A percentile compares a stretch with the other conserved stretches of the same genome.
Conservation (phyloP, 805 yeast species). For the Saccharomyces eubayanus region DNA sequence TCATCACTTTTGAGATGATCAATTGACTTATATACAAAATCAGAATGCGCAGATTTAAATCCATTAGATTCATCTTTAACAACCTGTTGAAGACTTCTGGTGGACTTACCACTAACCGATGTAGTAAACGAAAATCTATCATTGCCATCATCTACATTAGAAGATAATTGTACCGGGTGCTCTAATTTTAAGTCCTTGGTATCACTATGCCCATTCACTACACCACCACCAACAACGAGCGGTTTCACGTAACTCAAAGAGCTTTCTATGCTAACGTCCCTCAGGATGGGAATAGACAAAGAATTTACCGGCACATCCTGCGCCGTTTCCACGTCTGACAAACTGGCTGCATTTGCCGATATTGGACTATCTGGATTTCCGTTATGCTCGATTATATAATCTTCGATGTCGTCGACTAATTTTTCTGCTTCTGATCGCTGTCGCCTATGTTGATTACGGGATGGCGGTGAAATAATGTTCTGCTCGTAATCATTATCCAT, state of each 20-base stretch:
- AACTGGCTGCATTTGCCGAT: not conserved
- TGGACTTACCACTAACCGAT: conserved; percentile 13
- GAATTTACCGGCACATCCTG: conserved; percentile 1
- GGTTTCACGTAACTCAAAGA: not conserved
- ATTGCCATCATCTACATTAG: conserved; percentile 5
- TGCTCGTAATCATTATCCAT: not conserved
- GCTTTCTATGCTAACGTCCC: not conserved
- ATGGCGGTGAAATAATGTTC: not conserved
- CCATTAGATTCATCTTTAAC: conserved; percentile 9
- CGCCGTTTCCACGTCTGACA: not conserved
- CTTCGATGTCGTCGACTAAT: conserved; percentile 28
- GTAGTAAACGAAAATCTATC: conserved; percentile 17
- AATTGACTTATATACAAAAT: not conserved
- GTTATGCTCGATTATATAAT: conserved; percentile 16
- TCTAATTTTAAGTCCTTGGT: not conserved
- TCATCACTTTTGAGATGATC: not conserved
- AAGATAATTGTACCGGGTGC: conserved; percentile 1
- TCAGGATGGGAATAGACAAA: not conserved
- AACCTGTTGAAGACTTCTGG: conserved; percentile 13
- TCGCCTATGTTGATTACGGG: conserved; percentile 15
- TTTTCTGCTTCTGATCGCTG: conserved; percentile 30
- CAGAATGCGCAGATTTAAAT: not conserved
- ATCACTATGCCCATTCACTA: not conserved
- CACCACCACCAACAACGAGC: not conserved
- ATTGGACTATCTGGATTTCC: conserved; percentile 4